phyloP scores from a whole-genome alignment of 495 filamentous ascomycete genomes.

The Tuber aestivum region DNA sequence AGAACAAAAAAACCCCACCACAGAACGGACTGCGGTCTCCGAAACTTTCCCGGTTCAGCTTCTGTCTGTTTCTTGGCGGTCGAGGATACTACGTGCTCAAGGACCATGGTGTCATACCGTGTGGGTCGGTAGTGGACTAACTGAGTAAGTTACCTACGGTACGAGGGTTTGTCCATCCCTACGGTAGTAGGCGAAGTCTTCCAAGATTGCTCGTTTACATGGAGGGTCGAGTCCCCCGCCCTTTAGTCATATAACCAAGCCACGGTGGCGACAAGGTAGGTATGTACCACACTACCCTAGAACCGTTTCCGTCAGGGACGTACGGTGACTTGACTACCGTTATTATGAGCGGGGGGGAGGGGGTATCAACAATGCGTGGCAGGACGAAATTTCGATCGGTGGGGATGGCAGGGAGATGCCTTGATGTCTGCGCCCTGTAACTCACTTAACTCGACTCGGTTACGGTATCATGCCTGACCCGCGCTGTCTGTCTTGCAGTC shows the following conservation, averaged over 20 bases:
- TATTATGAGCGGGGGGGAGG: background rate
- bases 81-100: background rate
- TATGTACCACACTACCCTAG: too few relatives aligned
- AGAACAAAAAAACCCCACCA: background rate
- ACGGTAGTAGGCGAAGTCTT: background rate
- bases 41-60: background rate
- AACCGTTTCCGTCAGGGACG: background rate
- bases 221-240: too few relatives aligned
- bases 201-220: too few relatives aligned
- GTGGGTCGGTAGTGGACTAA: background rate
- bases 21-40: background rate
- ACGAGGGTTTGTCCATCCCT: background rate
- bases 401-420: background rate
- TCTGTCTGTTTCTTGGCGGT: background rate
- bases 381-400: background rate
- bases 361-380: background rate
- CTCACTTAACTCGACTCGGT: background rate
- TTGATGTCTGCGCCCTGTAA: background rate
- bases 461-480: background rate
- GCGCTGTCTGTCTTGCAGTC: background rate
- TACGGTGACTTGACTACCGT: background rate
- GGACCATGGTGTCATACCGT: background rate
- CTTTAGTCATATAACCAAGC: background rate
- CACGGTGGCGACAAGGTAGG: background rate
- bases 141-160: background rate